Percentiles rank a stretch among this genome's conserved stretches.
Conservation (phyloP, 768 basidiomycete species). For the Holtermannia corniformis region DNA sequence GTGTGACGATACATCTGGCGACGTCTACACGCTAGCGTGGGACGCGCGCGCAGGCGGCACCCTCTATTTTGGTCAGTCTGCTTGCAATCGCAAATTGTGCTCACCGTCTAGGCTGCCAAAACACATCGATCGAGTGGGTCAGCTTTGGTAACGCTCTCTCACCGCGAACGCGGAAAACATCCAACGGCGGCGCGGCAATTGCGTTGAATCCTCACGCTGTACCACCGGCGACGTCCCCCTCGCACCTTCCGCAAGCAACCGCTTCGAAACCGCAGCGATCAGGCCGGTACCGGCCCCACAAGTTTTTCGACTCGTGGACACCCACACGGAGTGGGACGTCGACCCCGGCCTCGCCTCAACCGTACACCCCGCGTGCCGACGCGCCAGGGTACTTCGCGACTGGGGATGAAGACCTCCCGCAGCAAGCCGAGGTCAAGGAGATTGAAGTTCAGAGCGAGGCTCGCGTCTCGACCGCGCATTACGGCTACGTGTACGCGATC, state of each 20-base stretch:
- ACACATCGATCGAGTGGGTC: slow-evolving; percentile 87
- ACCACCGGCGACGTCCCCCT: neutral
- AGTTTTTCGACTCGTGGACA: slow-evolving; percentile 62
- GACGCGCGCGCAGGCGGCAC: slow-evolving; percentile 54
- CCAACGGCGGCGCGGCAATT: slow-evolving; percentile 9
- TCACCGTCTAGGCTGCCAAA: slow-evolving; percentile 52
- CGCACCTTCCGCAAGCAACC: neutral
- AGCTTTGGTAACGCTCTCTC: slow-evolving; percentile 45
- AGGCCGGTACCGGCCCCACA: slow-evolving; percentile 49
- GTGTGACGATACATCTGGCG: slow-evolving; percentile 73
- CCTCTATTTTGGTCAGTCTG: slow-evolving; percentile 57
- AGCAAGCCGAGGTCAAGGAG: slow-evolving; percentile 11
- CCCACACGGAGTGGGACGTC: slow-evolving; percentile 6
- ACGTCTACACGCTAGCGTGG: slow-evolving; percentile 79
- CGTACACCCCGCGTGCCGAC: slow-evolving; percentile 6
- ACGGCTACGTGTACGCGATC: slow-evolving; percentile 88
- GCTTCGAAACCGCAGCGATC: slow-evolving; percentile 15
- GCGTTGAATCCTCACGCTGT: slow-evolving; percentile 18
- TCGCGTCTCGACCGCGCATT: slow-evolving; percentile 81
- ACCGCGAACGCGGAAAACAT: slow-evolving; percentile 13
- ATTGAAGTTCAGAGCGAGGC: slow-evolving; percentile 54
- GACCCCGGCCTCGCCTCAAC: neutral
- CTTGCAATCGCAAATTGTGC: neutral
- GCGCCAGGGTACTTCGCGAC: neutral
- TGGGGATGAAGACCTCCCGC: neutral